Percentiles rank a stretch among this genome's conserved stretches.
Conservation (phyloP, 352 stramenopile species). For the Discostella stelligera region DNA sequence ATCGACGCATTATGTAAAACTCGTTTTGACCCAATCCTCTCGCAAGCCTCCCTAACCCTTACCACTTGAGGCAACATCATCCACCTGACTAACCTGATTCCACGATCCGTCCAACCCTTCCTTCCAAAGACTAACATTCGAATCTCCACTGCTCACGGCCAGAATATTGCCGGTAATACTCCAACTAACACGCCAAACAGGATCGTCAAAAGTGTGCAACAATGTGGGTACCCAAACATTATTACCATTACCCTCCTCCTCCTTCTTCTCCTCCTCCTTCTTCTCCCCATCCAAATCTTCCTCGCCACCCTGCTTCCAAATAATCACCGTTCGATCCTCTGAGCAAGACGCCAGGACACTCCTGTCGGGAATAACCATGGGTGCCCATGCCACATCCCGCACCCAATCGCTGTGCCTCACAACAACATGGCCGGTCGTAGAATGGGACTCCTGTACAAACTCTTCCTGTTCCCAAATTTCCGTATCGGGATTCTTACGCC, state of each 20-base stretch:
- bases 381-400: conserved; percentile 96
- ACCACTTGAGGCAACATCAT: conserved; percentile 35
- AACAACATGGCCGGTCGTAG: conserved; percentile 2
- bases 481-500: conserved; percentile 72
- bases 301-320: conserved; percentile 91
- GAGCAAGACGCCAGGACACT: conserved; percentile 91
- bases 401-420: conserved; percentile 89
- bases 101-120: conserved; percentile 95
- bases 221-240: conserved; percentile 88
- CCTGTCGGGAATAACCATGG: conserved; percentile 88
- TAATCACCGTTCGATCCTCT: conserved; percentile 85
- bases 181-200: conserved; percentile 98
- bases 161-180: conserved; percentile 97
- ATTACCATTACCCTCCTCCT: background rate
- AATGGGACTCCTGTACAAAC: conserved; percentile 34
- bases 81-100: conserved; percentile 71
- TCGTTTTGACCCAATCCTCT: no score
- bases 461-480: conserved; percentile 55
- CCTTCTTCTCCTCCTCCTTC: conserved; percentile 20
- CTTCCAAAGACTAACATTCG: conserved; percentile 98
- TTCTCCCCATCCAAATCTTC: conserved; percentile 49
- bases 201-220: conserved; percentile 92
- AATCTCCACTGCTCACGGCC: conserved; percentile 95
- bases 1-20: no score
- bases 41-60: conserved; percentile 1